Conservation (phyloP, 768 basidiomycete genomes). For the Tricholoma furcatifolium region DNA sequence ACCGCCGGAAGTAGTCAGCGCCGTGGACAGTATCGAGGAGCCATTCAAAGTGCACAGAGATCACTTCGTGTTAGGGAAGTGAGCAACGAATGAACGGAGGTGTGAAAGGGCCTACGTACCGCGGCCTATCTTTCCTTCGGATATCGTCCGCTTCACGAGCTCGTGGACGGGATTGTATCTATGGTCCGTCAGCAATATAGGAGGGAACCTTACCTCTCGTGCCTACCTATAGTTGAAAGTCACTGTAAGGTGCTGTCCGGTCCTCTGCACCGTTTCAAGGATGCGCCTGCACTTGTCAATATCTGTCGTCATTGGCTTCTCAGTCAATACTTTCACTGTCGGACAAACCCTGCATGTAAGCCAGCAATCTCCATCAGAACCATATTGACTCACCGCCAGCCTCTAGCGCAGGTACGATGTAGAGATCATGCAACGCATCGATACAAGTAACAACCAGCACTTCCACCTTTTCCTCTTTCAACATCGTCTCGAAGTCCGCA, state of each 20-base stretch:
- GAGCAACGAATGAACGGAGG: not conserved
- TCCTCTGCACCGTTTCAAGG: slow-evolving; percentile 41
- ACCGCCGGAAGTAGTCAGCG: slow-evolving; percentile 51
- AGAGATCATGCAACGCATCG: slow-evolving; percentile 46
- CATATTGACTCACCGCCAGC: slow-evolving; percentile 32
- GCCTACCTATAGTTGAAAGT: slow-evolving; percentile 41
- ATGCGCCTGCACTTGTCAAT: slow-evolving; percentile 45
- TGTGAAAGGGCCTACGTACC: slow-evolving; percentile 14
- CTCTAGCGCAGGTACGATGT: slow-evolving; percentile 42
- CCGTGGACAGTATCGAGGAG: slow-evolving; percentile 52
- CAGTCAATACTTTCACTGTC: slow-evolving; percentile 46
- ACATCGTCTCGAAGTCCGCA: slow-evolving; percentile 42
- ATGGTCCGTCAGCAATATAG: not conserved
- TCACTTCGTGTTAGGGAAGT: slow-evolving; percentile 24
- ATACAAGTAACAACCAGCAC: slow-evolving; percentile 49
- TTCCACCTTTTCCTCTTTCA: slow-evolving; percentile 42
- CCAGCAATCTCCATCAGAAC: not conserved
- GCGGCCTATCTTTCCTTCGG: slow-evolving; percentile 45
- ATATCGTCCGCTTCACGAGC: slow-evolving; percentile 44
- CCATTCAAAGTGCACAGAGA: slow-evolving; percentile 55
- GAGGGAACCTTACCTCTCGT: not conserved
- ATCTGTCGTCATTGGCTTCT: slow-evolving; percentile 55
- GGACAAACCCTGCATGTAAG: not conserved
- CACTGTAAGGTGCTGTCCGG: slow-evolving; percentile 38
- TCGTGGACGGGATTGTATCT: slow-evolving; percentile 51